Base-by-base conservation (phyloP, 78 protist species). In the slime mould (Dictyostelium discoideum) region DNA sequence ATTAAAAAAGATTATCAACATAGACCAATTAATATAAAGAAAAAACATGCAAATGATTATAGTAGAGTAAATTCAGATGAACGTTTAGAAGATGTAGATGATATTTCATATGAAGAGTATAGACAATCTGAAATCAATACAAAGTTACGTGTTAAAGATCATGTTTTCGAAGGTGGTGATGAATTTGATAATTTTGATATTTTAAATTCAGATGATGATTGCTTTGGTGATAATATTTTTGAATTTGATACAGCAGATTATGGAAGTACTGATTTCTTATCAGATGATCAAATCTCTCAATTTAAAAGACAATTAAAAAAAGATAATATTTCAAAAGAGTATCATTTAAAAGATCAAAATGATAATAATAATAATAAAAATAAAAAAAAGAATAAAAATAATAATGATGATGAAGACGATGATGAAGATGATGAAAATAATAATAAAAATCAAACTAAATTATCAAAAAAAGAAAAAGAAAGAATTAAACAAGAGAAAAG, bases 51-150 rank as follows among this genome's bases (percentile, higher is more conserved):
- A n/a, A 69, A 69, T 29, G 37, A 69, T 69, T 69, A 69, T 69
- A 69, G 77, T 29, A 69, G 37, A 69, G 32, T 69, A 2, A 60
- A 60, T 60, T n/a, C 77, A 69, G 77, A 69, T 69, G 77, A 69
- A n/a, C 77, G 95, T 65, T 73, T 90, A 22, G 95, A 90, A n/a
- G 95, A 90, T 82, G 88, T 90, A 5, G 95, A 90, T 82, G 95
- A 90, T 90, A 90, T 90, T 60, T 11, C 89, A 0, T 32, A 32
- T 26, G 88, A 63, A 50, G 95, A 90, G 5, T 90, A 90, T 69
- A 80, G 72, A 72, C 46, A 82, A 81, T 90, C 95, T 16, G 95
- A 90, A 46, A 39, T 48, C 3, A 90, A 90, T 46, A 82, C 95
- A 32, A n/a, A n/a, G 29, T 69, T 81, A n/a, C 80, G 95, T 54